phyloP scores from a whole-genome alignment of 768 basidiomycete species.

The Pisolithus orientalis region DNA sequence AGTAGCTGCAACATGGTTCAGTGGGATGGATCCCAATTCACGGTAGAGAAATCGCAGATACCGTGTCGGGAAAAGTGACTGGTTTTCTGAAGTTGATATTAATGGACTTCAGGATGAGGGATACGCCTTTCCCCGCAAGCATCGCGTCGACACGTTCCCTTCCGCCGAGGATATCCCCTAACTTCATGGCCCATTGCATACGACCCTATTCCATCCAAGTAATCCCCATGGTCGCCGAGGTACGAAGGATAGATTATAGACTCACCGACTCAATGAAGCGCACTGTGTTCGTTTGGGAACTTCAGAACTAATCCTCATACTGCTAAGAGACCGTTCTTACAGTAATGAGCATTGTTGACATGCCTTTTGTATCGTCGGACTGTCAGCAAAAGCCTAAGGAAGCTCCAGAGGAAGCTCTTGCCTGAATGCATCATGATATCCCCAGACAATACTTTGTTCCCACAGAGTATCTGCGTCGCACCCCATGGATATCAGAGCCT shows the following conservation, averaged over 20 bases:
- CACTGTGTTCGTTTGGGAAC: conserved; percentile 30
- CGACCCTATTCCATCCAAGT: conserved; percentile 41
- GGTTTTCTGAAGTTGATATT: conserved; percentile 62
- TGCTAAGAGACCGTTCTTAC: conserved; percentile 29
- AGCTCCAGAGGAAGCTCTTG: conserved; percentile 28
- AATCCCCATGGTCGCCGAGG: background rate
- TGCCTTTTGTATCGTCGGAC: conserved; percentile 40
- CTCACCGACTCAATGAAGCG: conserved; percentile 67
- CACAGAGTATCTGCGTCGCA: conserved; percentile 65
- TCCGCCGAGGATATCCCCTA: conserved; percentile 59
- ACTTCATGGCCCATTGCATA: conserved; percentile 56
- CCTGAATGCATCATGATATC: conserved; percentile 76
- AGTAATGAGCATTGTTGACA: conserved; percentile 72
- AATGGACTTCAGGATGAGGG: conserved; percentile 68
- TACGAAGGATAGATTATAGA: background rate
- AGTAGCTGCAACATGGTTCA: conserved; percentile 39
- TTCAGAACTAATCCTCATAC: background rate
- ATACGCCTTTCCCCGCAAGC: conserved; percentile 59
- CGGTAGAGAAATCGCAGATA: conserved; percentile 26
- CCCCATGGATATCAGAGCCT: conserved; percentile 39
- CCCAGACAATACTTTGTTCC: conserved; percentile 76
- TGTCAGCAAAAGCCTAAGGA: background rate
- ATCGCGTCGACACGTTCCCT: conserved; percentile 47
- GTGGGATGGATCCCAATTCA: background rate
- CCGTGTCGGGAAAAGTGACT: conserved; percentile 72